Conservation (phyloP, 345 rosid species). For the Adansonia digitata region DNA sequence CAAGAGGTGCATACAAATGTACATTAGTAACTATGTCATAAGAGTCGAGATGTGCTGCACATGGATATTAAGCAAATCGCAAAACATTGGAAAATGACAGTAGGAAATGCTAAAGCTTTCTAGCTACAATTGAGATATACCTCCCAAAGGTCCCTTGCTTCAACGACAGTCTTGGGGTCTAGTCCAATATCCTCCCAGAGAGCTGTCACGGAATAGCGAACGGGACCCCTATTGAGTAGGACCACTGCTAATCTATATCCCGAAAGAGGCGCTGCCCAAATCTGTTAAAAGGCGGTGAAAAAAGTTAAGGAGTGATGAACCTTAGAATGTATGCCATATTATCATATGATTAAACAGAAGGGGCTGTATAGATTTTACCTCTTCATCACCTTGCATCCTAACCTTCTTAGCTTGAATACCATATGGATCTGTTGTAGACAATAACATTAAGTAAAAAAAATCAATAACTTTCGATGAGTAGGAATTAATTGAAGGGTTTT, state of each 20-base stretch:
- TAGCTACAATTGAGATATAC: slow-evolving; percentile 27
- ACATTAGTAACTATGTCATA: slow-evolving; percentile 2
- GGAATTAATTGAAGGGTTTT: background rate
- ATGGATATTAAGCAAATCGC: background rate
- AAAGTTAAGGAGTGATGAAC: background rate
- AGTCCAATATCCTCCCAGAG: slow-evolving; percentile 68
- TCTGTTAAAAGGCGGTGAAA: slow-evolving; percentile 23
- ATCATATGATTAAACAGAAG: background rate
- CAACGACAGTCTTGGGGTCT: slow-evolving; percentile 32
- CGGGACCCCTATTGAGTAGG: slow-evolving; percentile 51
- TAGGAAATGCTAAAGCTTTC: background rate
- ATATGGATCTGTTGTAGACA: slow-evolving; percentile 42
- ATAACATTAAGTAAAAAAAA: background rate
- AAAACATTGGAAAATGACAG: background rate
- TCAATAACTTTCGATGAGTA: background rate
- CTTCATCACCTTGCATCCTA: slow-evolving; percentile 51
- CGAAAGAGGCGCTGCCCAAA: slow-evolving; percentile 77
- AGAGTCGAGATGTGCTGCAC: background rate
- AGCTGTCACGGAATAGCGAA: slow-evolving; percentile 42
- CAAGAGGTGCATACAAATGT: slow-evolving; percentile 16
- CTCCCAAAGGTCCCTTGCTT: slow-evolving; percentile 76
- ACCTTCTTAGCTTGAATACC: slow-evolving; percentile 84
- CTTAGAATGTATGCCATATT: background rate
- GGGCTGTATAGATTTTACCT: slow-evolving; percentile 36
- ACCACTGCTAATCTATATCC: slow-evolving; percentile 51